Evolutionary conservation across 2,329 filamentous ascomycete genomes (phyloP).

Genomic region (Aspergillus novoparasiticus): DNA sequence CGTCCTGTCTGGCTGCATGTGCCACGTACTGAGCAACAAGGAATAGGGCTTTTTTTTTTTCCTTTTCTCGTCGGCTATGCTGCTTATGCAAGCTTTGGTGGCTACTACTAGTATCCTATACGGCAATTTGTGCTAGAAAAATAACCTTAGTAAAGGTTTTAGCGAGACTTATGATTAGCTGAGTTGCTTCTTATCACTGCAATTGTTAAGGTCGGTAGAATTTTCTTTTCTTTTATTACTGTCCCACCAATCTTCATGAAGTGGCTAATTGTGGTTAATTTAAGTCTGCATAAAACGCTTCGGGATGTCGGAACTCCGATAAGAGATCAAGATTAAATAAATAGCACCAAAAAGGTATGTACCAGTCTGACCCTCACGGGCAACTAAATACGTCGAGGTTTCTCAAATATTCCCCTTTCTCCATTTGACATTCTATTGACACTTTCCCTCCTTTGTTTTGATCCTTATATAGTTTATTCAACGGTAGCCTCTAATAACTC

Average conservation of each 20-base stretch:
- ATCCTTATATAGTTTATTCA: background rate
- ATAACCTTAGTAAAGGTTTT: background rate
- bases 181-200: background rate
- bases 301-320: conserved; percentile 20
- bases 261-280: background rate
- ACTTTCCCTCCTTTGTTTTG: background rate
- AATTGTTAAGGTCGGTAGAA: background rate
- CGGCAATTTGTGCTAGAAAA: background rate
- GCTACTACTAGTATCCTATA: background rate
- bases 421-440: background rate
- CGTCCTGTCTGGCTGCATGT: too few relatives aligned
- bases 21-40: too few relatives aligned
- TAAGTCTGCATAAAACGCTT: conserved; percentile 15
- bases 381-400: background rate
- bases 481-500: background rate
- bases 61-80: background rate
- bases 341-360: background rate
- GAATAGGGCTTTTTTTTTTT: too few relatives aligned
- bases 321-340: background rate
- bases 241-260: background rate
- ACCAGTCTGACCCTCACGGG: background rate
- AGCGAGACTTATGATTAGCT: background rate
- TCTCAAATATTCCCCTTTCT: background rate
- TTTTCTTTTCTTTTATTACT: background rate
- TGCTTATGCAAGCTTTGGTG: background rate